Evolutionary conservation across 768 basidiomycete species (phyloP), one percentile per base, ranked within the genome.

Genomic region (Serendipita vermifera): DNA sequence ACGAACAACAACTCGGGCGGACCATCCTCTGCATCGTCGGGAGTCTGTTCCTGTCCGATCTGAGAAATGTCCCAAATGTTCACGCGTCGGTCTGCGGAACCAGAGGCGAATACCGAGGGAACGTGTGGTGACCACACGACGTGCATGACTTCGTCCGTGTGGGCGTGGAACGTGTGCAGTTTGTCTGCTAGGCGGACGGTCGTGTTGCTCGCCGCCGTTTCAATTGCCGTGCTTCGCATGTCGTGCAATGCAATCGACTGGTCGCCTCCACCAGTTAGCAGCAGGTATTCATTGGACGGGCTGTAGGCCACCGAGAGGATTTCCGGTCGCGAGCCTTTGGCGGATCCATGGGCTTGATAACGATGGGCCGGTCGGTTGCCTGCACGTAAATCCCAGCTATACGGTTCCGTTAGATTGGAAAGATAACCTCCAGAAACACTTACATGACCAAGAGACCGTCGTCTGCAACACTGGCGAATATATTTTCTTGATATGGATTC

Each of bases 11-110:
- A 71, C 68, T 99, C 96, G 1, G 96, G 96, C 14, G 96, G 92
- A 1, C 96, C 96, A 64, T 99, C 96, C 67, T 99, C 96, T 58
- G 91, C 87, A 65, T 99, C 96, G 61, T 99, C 96, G 3, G 94
- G 96, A 1, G 90, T 88, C 68, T 99, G 96, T 67, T 99, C 96
- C 36, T 85, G 78, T 0, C 96, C 96, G 59, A 97, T 94, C 59
- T 85, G 78, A 22, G 81, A 76, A 57, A 97, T 68, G 71, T 99
- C 93, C 96, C 96, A 99, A 46, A 98, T 73, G 63, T 96, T 93
- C 60, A 99, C 78, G 7, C 96, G 76, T 38, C 96, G 79, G 67
- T 99, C 96, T 59, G 89, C 85, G 2, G 89, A 91, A 1, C 91
- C 91, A 2, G 91, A 94, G 0, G 94, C 94, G 61, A 99, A 98